These are phyloP conservation scores for Prorocentrum cordatum DNA, from an alignment of 169 alveolate species.

Conservation along the genomic window DNA sequence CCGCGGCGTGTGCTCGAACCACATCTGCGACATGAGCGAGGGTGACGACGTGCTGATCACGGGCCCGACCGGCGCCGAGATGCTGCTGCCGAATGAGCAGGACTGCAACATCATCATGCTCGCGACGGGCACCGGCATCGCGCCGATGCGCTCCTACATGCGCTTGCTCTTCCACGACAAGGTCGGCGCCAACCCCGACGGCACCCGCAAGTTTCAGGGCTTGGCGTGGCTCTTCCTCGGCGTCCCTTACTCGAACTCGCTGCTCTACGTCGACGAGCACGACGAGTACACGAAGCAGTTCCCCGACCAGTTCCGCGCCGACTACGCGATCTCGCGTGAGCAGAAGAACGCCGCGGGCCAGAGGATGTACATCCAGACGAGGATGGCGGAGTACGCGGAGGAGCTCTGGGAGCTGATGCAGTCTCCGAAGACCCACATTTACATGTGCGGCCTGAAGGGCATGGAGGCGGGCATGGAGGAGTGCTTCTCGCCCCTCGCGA, in stretches of 20 bases:
- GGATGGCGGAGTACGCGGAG: slow-evolving; percentile 61
- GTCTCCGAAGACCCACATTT: slow-evolving; percentile 45
- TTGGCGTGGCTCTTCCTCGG: slow-evolving; percentile 66
- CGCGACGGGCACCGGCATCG: slow-evolving; percentile 59
- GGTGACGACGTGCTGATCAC: slow-evolving; percentile 63
- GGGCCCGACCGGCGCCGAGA: slow-evolving; percentile 63
- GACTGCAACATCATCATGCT: slow-evolving; percentile 67
- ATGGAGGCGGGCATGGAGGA: slow-evolving; percentile 47
- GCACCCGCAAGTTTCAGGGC: slow-evolving; percentile 36
- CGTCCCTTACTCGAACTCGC: slow-evolving; percentile 36
- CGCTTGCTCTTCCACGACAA: slow-evolving; percentile 49
- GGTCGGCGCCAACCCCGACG: slow-evolving; percentile 1
- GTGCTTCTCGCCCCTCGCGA: no score
- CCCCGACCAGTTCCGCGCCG: slow-evolving; percentile 44
- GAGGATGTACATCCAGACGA: slow-evolving; percentile 65
- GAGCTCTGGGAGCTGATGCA: slow-evolving; percentile 65
- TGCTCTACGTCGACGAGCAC: slow-evolving; percentile 62
- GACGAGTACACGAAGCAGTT: slow-evolving; percentile 24
- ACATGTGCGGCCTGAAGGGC: slow-evolving; percentile 70
- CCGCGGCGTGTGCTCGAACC: slow-evolving; percentile 69
- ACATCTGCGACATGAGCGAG: slow-evolving; percentile 49
- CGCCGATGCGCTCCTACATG: slow-evolving; percentile 55
- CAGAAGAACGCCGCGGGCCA: slow-evolving; percentile 43
- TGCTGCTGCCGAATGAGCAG: slow-evolving; percentile 46
- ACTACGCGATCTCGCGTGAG: slow-evolving; percentile 68